Conservation (phyloP, 139 green algal genomes). For the Chlamydomonas schloesseri region DNA sequence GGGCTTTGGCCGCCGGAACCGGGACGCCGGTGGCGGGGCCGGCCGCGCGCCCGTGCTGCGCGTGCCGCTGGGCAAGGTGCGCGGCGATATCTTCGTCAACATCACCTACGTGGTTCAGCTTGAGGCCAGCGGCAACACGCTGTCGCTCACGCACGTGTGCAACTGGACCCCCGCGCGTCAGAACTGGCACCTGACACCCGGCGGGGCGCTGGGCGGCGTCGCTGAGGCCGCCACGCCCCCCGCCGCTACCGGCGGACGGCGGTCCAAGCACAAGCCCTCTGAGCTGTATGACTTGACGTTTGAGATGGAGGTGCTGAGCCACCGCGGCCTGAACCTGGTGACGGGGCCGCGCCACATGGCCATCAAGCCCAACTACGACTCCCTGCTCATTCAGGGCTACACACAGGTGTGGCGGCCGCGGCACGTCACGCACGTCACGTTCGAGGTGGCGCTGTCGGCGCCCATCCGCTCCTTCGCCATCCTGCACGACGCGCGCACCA, state of each 20-base stretch:
- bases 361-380: conserved; percentile 38
- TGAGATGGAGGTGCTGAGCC: conserved; percentile 39
- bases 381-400: conserved; percentile 26
- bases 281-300: conserved; percentile 43
- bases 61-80: conserved; percentile 22
- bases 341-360: conserved; percentile 21
- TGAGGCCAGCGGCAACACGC: conserved; percentile 6
- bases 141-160: conserved; percentile 26
- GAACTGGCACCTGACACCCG: background rate
- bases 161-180: conserved; percentile 3
- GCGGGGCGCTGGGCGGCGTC: no score
- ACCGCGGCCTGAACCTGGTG: conserved; percentile 34
- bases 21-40: background rate
- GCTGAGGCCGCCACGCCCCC: no score
- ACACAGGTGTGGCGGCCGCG: conserved; percentile 40
- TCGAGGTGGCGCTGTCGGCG: conserved; percentile 27
- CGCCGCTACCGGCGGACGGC: background rate
- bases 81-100: conserved; percentile 34
- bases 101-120: conserved; percentile 32
- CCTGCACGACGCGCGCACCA: conserved; percentile 30
- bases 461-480: conserved; percentile 26
- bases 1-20: conserved; percentile 26
- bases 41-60: conserved; percentile 5
- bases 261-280: background rate
- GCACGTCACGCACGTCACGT: conserved; percentile 26